Base-by-base conservation (phyloP, 1,284 basidiomycete genomes). In the Moesziomyces aphidis region DNA sequence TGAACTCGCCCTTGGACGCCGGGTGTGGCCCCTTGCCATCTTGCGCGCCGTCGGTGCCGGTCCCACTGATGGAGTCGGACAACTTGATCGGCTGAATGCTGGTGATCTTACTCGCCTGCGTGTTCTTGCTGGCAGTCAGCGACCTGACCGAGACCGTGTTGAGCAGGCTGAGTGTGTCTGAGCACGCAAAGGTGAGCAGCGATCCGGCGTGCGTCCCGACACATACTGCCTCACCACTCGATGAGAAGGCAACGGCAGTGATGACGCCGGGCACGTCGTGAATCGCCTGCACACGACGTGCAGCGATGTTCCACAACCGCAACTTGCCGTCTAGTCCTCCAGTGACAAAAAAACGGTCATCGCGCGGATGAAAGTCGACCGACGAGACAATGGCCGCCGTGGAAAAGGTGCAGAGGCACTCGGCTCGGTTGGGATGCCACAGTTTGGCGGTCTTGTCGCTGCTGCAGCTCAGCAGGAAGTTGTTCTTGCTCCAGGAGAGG, bases 381-480 rank as follows among this genome's bases (percentile, higher is more conserved):
- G 80, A 82, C 4, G 85, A 85, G 13, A 86, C 85, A 42, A 83
- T 83, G 65, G 85, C 85, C 31, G 81, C 75, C 44, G 86, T 86
- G 57, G 80, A 70, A 61, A 86, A 86, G 0, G 83, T 80, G 56
- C 85, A 83, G 5, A 86, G 69, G 57, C 83, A 85, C 24, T 83
- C 82, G 17, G 54, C 54, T 9, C 82, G 66, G 19, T 81, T 77
- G 5, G 85, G 70, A 65, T 86, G 86, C 85, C 85, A 86, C 15
- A 86, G 70, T 42, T 83, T 65, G 0, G 84, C 86, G 1, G 85
- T 85, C 79, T 85, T 85, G 70, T 86, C 86, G 81, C 84, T 86
- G 48, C 78, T 78, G n/a, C 81, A 80, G 9, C 78, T 80, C 19
- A 85, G 74, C 10, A 86, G 73, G 60, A 86, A 86, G 67, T 83